Base-by-base conservation (phyloP, 2,329 filamentous ascomycete species). In the Tolypocladium guangdongense region DNA sequence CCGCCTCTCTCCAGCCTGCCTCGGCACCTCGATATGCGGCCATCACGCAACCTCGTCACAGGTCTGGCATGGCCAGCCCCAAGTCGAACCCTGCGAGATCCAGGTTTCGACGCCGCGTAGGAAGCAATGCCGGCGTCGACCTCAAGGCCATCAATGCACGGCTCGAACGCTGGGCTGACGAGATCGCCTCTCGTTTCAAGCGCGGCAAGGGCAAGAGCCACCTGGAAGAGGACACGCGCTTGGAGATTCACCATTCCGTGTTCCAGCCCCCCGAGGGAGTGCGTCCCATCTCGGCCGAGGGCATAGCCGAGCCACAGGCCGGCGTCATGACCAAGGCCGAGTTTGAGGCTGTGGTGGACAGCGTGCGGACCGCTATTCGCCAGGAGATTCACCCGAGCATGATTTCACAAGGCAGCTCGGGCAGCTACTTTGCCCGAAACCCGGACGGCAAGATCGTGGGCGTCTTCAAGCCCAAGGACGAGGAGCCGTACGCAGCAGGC, bases 391-490 rank as follows among this genome's bases (percentile, higher is more conserved):
- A 99, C 67, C 93, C 93, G 5, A 91, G 88, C 63, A 88, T 99
- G 83, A 99, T 99, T 60, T 86, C 91, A 0, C 93, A 99, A 68
- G 93, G 93, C 39, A 97, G 92, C 71, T 97, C 93, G 3, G 93
- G 93, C 49, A 96, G 91, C 69, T 99, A 99, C 73, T 99, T 99
- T 77, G 93, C 93, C 30, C 81, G 91, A 55, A 95, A 96, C 63
- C 82, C 82, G 1, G 86, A 92, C 54, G 93, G 93, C 51, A 96
- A 95, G 73, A 89, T 96, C 18, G 90, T 99, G 4, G 93, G 91
- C 37, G 93, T 99, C 5, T 99, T 99, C 74, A 99, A 99, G 69
- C 93, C 93, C 43, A 99, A 99, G 72, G 93, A 99, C 62, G 93
- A 99, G 72, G 95, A 99, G 69, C 93, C 93, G 1, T 99, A 96